Base-by-base conservation (phyloP, 768 basidiomycete species). In the Phlebiopsis gigantea region DNA sequence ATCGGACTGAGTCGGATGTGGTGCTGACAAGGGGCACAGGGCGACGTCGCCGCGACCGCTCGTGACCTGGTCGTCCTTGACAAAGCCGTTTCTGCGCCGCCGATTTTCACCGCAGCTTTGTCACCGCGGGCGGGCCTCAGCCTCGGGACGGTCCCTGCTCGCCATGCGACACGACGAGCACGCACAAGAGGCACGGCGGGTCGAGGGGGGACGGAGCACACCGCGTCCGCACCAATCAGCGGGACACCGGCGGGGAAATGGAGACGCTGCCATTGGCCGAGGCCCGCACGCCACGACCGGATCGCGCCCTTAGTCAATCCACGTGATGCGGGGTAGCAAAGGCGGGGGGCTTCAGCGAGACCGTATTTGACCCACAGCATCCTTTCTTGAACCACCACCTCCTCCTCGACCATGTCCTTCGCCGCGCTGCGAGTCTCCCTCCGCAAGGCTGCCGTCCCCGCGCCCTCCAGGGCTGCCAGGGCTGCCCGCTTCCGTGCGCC, bases 381-480 rank as follows among this genome's bases (percentile, higher is more conserved):
- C 29, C 29, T 22, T 28, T 12, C 19, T 10, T 31, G 14, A 22
- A 5, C 24, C 21, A 24, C 44, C 19, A 56, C 49, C 52, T 34
- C 49, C 29, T 30, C 44, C 48, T 31, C 49, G 55, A 56, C 53
- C 57, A 86, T 87, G 85, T 84, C 83, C 29, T 75, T 82, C 72
- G 66, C 77, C 64, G 71, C 77, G 41, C 67, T 86, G 47, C 79
- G 84, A 61, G 67, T 73, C 5, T 76, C 84, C 25, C 65, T 77
- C 50, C 79, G 83, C 65, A 77, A 71, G 60, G 72, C 75, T 48
- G 69, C 74, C 45, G 60, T 68, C 56, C 65, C 75, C 47, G 56
- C 73, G 53, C 46, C 62, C 26, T 45, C 59, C 46, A 47, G 62
- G 55, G 59, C 64, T 26, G 41, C 39, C 10, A 24, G 63, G 19